These are phyloP conservation scores for Zalerion maritima DNA, from an alignment of 495 filamentous ascomycete species.

Conservation along the genomic window DNA sequence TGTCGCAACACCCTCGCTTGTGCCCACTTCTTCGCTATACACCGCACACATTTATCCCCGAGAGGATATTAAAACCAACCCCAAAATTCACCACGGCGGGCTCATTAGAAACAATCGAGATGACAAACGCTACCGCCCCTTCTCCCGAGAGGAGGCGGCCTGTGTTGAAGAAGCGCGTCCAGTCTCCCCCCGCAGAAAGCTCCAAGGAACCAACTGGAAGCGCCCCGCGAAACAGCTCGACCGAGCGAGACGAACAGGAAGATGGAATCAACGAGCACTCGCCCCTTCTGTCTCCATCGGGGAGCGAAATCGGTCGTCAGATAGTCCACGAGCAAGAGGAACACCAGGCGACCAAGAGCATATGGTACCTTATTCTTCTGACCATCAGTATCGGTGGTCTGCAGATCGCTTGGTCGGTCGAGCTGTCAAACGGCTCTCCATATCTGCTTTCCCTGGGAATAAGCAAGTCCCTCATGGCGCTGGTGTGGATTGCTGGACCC, in stretches of 20 bases:
- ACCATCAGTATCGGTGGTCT: slow-evolving; percentile 74
- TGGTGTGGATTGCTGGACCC: slow-evolving; percentile 90
- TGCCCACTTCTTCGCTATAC: too few species aligned
- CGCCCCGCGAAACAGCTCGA: slow-evolving; percentile 3
- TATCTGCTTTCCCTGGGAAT: slow-evolving; percentile 61
- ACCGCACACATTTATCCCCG: too few species aligned
- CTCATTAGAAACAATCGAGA: too few species aligned
- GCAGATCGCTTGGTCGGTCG: slow-evolving; percentile 90
- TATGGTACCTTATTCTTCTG: slow-evolving; percentile 69
- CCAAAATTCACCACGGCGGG: too few species aligned
- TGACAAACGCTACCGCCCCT: too few species aligned
- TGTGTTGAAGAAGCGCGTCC: too few species aligned
- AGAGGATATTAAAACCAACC: too few species aligned
- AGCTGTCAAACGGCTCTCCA: slow-evolving; percentile 70
- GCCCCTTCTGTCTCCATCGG: slow-evolving; percentile 36
- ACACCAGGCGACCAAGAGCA: slow-evolving; percentile 51
- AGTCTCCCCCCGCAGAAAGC: slow-evolving; percentile 4
- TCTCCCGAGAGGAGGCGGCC: too few species aligned
- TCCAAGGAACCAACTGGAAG: slow-evolving; percentile 4
- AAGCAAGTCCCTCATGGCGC: slow-evolving; percentile 82
- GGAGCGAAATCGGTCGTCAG: background rate
- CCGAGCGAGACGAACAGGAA: slow-evolving; percentile 7
- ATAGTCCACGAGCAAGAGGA: slow-evolving; percentile 25
- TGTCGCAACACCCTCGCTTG: too few species aligned
- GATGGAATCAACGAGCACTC: slow-evolving; percentile 39